Evolutionary conservation across 331 rosid genomes (phyloP), one percentile per base, ranked within the genome.

Genomic region (Cydonia oblonga): DNA sequence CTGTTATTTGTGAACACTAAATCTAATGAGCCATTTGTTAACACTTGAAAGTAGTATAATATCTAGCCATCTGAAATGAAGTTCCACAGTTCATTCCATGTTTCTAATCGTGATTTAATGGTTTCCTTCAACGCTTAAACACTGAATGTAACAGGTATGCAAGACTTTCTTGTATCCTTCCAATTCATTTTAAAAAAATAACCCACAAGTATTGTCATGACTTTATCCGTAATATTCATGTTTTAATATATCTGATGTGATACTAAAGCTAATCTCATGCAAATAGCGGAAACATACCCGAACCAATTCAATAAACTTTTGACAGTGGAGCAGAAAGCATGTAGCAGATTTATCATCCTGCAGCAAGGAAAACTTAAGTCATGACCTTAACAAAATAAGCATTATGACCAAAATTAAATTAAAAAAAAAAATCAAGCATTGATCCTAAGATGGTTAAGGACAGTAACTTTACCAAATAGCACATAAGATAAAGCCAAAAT

Each of bases 241-340:
- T 26, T 26, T 15, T 26, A 15, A 25, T 60, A 3, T 49, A 56
- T 15, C 35, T 24, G 10, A 29, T 26, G 64, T 59, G 29, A 38
- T 42, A 67, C 5, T 30, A 54, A 71, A 28, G 25, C 52, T 13
- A 35, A 60, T 46, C 62, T 33, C 26, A 58, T 35, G 71, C 71
- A 64, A 71, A 76, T 32, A 77, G 66, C 13, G 79, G 71, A 42
- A 78, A 79, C 69, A 78, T 95, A 95, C 99, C 90, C 96, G 95
- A 76, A 95, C 97, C 78, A 95, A 82, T 80, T 95, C 97, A 26
- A 95, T 90, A 75, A 95, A 91, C 51, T 91, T 91, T 77, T 95
- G 99, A 83, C 96, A 90, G 79, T 91, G 93, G 75, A 95, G 97
- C 61, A 91, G 92, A 85, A 95, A 91, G 88, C 96, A 95, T 53